These are phyloP conservation scores for Dendrobium catenatum DNA, from an alignment of 106 monocot genomes.

Conservation along the genomic window DNA sequence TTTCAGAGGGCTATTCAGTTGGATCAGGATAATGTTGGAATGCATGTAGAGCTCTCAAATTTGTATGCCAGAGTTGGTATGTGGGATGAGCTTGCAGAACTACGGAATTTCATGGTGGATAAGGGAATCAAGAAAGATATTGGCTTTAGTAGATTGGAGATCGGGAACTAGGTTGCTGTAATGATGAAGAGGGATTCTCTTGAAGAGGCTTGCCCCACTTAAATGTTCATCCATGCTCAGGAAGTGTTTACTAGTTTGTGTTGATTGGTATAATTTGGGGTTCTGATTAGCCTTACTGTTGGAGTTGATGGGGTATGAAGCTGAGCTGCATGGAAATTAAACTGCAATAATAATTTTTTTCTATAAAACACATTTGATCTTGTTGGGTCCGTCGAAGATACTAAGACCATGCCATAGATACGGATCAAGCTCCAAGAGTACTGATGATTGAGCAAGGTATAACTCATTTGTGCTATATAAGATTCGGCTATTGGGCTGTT, in stretches of 20 bases:
- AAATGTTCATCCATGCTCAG: not conserved
- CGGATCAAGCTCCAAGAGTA: too few species aligned
- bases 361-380: too few species aligned
- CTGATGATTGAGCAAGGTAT: too few species aligned
- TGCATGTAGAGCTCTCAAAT: slow-evolving; percentile 54
- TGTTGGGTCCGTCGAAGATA: too few species aligned
- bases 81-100: slow-evolving; percentile 49
- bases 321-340: too few species aligned
- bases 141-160: slow-evolving; percentile 33
- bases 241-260: not conserved
- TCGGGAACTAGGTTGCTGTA: not conserved
- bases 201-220: not conserved
- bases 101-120: slow-evolving; percentile 46
- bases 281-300: too few species aligned
- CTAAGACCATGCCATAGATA: too few species aligned
- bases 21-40: slow-evolving; percentile 42
- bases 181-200: not conserved
- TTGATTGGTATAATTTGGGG: not conserved
- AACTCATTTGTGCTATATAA: too few species aligned
- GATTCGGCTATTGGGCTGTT: too few species aligned
- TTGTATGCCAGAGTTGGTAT: slow-evolving; percentile 52
- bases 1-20: slow-evolving; percentile 41
- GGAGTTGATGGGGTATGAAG: too few species aligned
- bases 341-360: too few species aligned
- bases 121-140: slow-evolving; percentile 47